A percentile compares a stretch with the other conserved stretches of the same genome.
phyloP scores from a whole-genome alignment of 1,139 yeast species.

The Saccharomyces hybrid region DNA sequence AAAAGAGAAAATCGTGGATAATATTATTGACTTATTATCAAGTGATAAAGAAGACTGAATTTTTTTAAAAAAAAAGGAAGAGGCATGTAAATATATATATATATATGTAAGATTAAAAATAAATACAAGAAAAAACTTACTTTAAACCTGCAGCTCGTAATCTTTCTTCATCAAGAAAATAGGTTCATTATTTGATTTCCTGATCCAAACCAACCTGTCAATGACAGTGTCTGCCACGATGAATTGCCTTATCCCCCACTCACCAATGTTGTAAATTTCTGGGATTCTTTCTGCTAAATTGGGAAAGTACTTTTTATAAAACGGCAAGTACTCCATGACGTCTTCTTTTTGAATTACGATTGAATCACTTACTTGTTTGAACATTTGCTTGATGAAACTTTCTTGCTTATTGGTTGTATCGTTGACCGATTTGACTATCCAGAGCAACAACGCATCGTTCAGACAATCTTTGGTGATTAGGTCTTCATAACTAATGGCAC shows the following conservation, averaged over 20 bases:
- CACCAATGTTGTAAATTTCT: conserved; percentile 51
- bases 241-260: conserved; percentile 56
- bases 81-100: not conserved
- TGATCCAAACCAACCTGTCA: conserved; percentile 50
- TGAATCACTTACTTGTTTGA: conserved; percentile 36
- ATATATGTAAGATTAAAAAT: not conserved
- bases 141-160: not conserved
- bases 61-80: not conserved
- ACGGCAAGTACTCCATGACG: conserved; percentile 45
- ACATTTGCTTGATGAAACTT: conserved; percentile 43
- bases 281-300: conserved; percentile 48
- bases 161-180: conserved; percentile 32
- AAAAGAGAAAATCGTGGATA: conserved; percentile 1
- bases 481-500: conserved; percentile 48
- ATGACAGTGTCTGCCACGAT: conserved; percentile 55
- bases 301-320: conserved; percentile 53
- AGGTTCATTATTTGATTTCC: conserved; percentile 55
- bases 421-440: conserved; percentile 55
- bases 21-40: not conserved
- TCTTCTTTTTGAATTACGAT: conserved; percentile 42
- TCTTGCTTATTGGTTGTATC: conserved; percentile 28
- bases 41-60: not conserved
- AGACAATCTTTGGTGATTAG: conserved; percentile 41
- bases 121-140: not conserved
- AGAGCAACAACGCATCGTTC: conserved; percentile 55